A percentile compares a stretch with the other conserved stretches of the same genome.
Conservation (phyloP, 2,329 filamentous ascomycete species). For the Elsinoe ampelina region DNA sequence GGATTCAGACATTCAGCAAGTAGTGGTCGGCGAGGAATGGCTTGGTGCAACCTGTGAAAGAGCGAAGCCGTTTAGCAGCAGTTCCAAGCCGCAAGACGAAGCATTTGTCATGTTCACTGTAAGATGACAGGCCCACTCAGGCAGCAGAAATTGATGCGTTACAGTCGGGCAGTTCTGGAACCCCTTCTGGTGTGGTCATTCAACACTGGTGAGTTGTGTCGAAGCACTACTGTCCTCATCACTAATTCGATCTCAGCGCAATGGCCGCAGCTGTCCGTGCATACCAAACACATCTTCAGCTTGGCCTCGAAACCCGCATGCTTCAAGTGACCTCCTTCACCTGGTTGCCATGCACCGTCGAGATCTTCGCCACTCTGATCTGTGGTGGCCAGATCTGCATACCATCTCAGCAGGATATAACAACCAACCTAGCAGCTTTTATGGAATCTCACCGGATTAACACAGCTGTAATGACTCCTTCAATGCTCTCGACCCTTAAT, state of each 20-base stretch:
- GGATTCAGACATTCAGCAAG: not conserved
- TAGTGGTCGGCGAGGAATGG: no score
- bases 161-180: not conserved
- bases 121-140: not conserved
- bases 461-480: conserved; percentile 4
- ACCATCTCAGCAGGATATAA: not conserved
- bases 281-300: not conserved
- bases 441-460: not conserved
- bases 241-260: not conserved
- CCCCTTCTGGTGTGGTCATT: conserved; percentile 3
- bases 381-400: not conserved
- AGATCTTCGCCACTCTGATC: conserved; percentile 2
- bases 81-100: not conserved
- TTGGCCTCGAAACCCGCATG: not conserved
- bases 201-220: not conserved
- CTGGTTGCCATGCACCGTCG: not conserved
- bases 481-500: not conserved
- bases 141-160: not conserved
- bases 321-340: conserved; percentile 1
- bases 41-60: no score
- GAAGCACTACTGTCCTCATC: not conserved
- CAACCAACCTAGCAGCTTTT: not conserved
- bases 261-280: not conserved
- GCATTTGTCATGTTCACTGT: conserved; percentile 9
- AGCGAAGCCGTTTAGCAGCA: no score